These are phyloP conservation scores for Magnolia kwangsiensis DNA, from an alignment of 164 flowering plant genomes.

Conservation along the genomic window DNA sequence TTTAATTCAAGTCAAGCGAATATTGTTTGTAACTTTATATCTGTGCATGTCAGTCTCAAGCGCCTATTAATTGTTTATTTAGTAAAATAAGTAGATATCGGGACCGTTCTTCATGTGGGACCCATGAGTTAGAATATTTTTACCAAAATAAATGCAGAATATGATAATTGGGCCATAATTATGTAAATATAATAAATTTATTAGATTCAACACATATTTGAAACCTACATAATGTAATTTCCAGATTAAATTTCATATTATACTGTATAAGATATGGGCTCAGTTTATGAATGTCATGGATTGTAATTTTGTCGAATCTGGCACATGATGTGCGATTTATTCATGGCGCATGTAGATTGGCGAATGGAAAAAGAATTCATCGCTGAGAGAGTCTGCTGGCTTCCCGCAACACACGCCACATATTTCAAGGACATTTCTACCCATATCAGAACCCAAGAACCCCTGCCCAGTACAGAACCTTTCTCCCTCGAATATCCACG, in stretches of 20 bases:
- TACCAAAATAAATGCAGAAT: neutral
- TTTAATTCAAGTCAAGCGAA: no score
- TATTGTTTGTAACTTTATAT: no score
- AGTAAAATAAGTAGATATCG: no score
- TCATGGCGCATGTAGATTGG: neutral
- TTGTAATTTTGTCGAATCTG: neutral
- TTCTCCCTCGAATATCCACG: neutral
- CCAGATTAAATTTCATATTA: neutral
- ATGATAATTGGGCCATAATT: neutral
- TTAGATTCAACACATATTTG: no score
- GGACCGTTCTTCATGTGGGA: no score
- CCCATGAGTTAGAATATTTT: no score
- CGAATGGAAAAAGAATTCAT: neutral
- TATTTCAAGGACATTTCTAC: neutral
- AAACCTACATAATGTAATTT: neutral
- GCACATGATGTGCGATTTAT: no score
- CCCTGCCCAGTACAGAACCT: neutral
- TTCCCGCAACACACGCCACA: neutral
- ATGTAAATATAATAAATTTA: no score
- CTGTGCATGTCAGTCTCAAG: no score
- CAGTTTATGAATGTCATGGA: neutral
- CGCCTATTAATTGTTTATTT: no score
- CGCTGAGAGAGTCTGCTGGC: neutral
- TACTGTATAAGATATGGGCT: no score
- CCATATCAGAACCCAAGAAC: neutral